phyloP scores from a whole-genome alignment of 2,329 filamentous ascomycete genomes.

The Aphanocladium album region DNA sequence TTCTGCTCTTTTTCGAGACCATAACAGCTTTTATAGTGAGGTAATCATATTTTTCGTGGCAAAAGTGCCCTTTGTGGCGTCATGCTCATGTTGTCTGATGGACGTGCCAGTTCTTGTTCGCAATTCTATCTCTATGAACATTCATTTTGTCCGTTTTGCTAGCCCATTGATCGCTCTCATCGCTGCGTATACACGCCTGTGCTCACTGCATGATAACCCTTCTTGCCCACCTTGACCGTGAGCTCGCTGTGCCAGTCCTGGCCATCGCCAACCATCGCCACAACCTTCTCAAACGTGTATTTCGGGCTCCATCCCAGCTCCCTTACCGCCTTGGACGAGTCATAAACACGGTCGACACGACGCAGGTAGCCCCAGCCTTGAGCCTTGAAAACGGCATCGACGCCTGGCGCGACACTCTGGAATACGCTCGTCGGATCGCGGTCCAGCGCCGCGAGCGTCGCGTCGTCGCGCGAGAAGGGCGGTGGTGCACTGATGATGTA shows the following conservation, averaged over 20 bases:
- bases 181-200: constrained; percentile 40
- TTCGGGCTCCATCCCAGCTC: constrained; percentile 38
- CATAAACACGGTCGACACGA: constrained; percentile 41
- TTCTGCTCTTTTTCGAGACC: no score
- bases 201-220: constrained; percentile 38
- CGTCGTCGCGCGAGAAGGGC: constrained; percentile 29
- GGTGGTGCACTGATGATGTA: constrained; percentile 42
- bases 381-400: constrained; percentile 7
- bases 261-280: constrained; percentile 30
- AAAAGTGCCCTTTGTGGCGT: no score
- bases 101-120: no score
- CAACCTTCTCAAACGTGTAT: constrained; percentile 34
- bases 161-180: no score
- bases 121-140: no score
- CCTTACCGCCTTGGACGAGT: constrained; percentile 35
- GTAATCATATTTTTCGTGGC: no score
- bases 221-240: constrained; percentile 34
- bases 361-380: constrained; percentile 33
- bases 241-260: constrained; percentile 36
- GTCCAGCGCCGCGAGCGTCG: constrained; percentile 30
- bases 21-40: no score
- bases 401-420: neutral
- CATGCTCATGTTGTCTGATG: no score
- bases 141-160: no score
- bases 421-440: constrained; percentile 28